Evolutionary conservation across 2,329 filamentous ascomycete genomes (phyloP).

Genomic region (Diplodia seriata): DNA sequence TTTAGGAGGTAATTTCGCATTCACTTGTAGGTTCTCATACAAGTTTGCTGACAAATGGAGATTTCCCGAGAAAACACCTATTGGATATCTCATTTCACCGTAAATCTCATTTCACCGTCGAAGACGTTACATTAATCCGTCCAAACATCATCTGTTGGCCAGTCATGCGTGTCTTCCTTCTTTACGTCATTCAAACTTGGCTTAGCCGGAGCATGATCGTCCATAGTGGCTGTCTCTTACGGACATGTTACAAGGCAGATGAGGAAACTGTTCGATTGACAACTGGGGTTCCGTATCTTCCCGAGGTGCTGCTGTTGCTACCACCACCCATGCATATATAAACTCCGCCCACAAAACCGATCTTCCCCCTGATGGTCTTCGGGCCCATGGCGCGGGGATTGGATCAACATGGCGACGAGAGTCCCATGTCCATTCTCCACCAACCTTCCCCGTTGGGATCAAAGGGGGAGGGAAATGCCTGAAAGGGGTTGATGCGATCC

Average conservation of each 20-base stretch:
- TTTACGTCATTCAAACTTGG: constrained; percentile 5
- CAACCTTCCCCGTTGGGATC: not conserved
- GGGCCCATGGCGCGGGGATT: not conserved
- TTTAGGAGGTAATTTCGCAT: too few species aligned
- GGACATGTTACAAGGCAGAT: not conserved
- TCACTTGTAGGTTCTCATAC: too few species aligned
- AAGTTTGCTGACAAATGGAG: too few species aligned
- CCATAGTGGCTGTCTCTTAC: not conserved
- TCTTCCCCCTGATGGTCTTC: not conserved
- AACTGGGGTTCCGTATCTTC: not conserved
- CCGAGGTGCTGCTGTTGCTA: not conserved
- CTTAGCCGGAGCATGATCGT: not conserved
- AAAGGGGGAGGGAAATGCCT: not conserved
- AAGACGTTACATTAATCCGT: not conserved
- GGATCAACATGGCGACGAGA: not conserved
- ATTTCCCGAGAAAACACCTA: too few species aligned
- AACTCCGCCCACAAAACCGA: not conserved
- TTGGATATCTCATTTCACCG: too few species aligned
- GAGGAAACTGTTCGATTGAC: not conserved
- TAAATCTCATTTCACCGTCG: too few species aligned
- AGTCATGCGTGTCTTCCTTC: not conserved
- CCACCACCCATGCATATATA: not conserved
- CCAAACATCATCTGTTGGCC: constrained; percentile 8
- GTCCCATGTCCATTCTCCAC: not conserved
- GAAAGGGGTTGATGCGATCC: not conserved